Evolutionary conservation across 1,284 basidiomycete genomes (phyloP), one percentile per base, ranked within the genome.

Genomic region (Heterobasidion irregulare): DNA sequence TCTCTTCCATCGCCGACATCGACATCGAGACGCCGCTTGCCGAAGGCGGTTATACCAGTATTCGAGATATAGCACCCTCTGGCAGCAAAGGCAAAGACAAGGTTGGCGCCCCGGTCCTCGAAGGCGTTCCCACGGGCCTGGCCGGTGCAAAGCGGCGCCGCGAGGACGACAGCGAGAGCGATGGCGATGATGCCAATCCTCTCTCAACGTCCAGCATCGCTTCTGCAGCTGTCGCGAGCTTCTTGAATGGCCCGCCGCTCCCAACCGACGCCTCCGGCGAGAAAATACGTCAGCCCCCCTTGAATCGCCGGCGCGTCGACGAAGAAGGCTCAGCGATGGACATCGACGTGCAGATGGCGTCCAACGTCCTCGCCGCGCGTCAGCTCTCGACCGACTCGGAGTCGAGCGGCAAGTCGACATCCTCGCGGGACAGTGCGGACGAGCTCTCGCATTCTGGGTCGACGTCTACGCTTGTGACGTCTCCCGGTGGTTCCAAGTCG

Each of bases 1-100:
- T 94, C 56, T 79, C 76, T 60, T 77, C 77, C 62, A 72, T 95
- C 55, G 74, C 75, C 54, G 82, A 83, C 50, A 76, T 86, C 53
- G 80, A 82, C 48, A 84, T 89, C 59, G 87, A 84, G 61, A 65
- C 75, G 12, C 89, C 87, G 0, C 68, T 59, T 13, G 47, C 63
- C 10, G 62, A 68, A 7, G 68, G 65, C 10, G 73, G 77, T 5
- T 87, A 78, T 67, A 82, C 78, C 1, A 77, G 79, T 53, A 72
- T 89, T 35, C 70, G 69, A 50, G 76, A 83, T 62, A 79, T 80
- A 66, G 72, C 74, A 2, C 62, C 70, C 6, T 67, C 71, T 2
- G 74, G 73, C 32, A 75, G 73, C 65, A 86, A 84, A 61, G 82
- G 80, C 2, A 86, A 85, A 64, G 65, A 64, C 43, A 70, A 64